These are phyloP conservation scores for Talaromyces adpressus DNA, from an alignment of 495 filamentous ascomycete species.

Conservation along the genomic window DNA sequence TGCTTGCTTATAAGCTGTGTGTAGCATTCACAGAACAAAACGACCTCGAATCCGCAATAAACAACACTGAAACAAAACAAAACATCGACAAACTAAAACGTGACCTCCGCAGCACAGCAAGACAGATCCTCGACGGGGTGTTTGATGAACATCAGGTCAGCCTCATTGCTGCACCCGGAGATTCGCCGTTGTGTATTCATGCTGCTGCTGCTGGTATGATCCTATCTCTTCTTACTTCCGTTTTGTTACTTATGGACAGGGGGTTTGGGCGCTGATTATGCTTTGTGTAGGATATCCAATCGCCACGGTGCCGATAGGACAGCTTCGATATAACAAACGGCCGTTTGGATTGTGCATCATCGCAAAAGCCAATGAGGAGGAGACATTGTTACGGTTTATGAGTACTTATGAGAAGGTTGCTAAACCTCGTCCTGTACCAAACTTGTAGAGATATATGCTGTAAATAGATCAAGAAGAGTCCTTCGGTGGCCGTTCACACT, in stretches of 20 bases:
- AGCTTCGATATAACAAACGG: slow-evolving; percentile 24
- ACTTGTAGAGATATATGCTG: neutral
- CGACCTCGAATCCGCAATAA: neutral
- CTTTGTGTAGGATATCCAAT: slow-evolving; percentile 21
- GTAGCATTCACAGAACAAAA: neutral
- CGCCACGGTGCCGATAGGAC: slow-evolving; percentile 23
- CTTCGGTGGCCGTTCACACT: neutral
- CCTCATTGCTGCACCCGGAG: neutral
- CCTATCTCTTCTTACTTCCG: neutral
- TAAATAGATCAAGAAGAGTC: neutral
- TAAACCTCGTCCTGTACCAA: slow-evolving; percentile 14
- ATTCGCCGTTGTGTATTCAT: neutral
- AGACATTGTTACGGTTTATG: slow-evolving; percentile 22
- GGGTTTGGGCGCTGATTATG: neutral
- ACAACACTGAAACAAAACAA: neutral
- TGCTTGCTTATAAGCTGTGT: neutral
- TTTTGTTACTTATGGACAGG: neutral
- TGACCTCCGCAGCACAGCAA: neutral
- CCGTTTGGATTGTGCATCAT: slow-evolving; percentile 26
- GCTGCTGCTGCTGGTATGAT: neutral
- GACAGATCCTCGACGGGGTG: neutral
- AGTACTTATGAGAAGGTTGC: slow-evolving; percentile 16
- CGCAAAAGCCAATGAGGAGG: slow-evolving; percentile 16
- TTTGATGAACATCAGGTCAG: neutral
- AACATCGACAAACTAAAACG: neutral